Percentiles rank a stretch among this genome's conserved stretches.
Conservation (phyloP, 2,329 filamentous ascomycete genomes). For the Colletotrichum plurivorum region DNA sequence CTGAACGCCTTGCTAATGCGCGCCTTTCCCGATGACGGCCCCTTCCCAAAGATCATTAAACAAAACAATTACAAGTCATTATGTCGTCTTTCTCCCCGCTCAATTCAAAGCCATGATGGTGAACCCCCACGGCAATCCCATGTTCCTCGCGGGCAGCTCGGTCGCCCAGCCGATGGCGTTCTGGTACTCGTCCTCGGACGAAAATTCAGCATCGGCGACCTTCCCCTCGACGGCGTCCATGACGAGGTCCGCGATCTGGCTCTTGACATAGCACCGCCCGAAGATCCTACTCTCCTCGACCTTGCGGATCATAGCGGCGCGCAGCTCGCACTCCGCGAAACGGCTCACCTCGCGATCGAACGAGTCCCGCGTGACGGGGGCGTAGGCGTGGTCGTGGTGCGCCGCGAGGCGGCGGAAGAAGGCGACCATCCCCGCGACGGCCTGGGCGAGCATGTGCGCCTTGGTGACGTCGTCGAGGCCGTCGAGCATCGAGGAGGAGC, state of each 20-base stretch:
- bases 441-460: slow-evolving; percentile 52
- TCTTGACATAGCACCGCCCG: slow-evolving; percentile 50
- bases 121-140: slow-evolving; percentile 55
- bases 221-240: slow-evolving; percentile 46
- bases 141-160: slow-evolving; percentile 51
- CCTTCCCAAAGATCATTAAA: slow-evolving; percentile 2
- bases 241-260: slow-evolving; percentile 51
- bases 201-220: slow-evolving; percentile 30
- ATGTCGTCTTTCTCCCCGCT: slow-evolving; percentile 15
- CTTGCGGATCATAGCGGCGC: slow-evolving; percentile 46
- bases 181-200: slow-evolving; percentile 41
- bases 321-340: slow-evolving; percentile 49
- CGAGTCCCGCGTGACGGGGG: slow-evolving; percentile 41
- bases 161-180: slow-evolving; percentile 47
- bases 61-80: neutral
- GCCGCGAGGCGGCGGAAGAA: slow-evolving; percentile 46
- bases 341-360: slow-evolving; percentile 48
- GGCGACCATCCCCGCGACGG: slow-evolving; percentile 51
- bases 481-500: slow-evolving; percentile 45
- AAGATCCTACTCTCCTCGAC: slow-evolving; percentile 50
- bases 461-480: slow-evolving; percentile 50
- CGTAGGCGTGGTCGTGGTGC: slow-evolving; percentile 26
- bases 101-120: slow-evolving; percentile 55
- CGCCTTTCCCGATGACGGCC: slow-evolving; percentile 18
- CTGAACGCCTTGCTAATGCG: slow-evolving; percentile 37